A percentile compares a stretch with the other conserved stretches of the same genome.
phyloP scores from a whole-genome alignment of 306 rosid species.

The Sicyos edulis region DNA sequence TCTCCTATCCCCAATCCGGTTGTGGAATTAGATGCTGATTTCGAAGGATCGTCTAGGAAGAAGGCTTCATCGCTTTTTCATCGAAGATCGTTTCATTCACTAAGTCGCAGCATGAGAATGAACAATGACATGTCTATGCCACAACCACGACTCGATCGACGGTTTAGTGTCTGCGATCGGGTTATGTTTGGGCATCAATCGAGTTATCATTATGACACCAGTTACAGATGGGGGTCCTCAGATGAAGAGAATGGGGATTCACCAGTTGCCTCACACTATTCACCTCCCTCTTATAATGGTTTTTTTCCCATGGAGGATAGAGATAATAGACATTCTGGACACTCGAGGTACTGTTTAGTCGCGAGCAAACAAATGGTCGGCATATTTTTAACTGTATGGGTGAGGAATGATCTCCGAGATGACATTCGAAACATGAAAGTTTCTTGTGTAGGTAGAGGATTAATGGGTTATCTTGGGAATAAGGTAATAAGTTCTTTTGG shows the following conservation, averaged over 20 bases:
- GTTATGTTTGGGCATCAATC: constrained; percentile 61
- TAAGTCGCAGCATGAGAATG: constrained; percentile 94
- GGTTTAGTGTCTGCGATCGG: constrained; percentile 81
- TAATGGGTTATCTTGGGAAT: constrained; percentile 99
- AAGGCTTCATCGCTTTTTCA: constrained; percentile 78
- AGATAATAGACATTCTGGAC: constrained; percentile 60
- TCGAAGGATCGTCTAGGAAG: constrained; percentile 81
- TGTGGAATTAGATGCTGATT: constrained; percentile 76
- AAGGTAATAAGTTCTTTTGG: constrained; percentile 50
- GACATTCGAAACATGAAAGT: constrained; percentile 88
- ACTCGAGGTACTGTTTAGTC: constrained; percentile 81
- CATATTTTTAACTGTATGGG: constrained; percentile 86
- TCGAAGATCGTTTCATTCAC: constrained; percentile 84
- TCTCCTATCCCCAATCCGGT: constrained; percentile 88
- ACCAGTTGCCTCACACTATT: constrained; percentile 46
- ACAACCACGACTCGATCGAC: constrained; percentile 69
- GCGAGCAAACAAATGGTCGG: constrained; percentile 99
- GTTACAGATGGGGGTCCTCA: constrained; percentile 70
- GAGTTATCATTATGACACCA: constrained; percentile 67
- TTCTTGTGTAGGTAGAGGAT: constrained; percentile 97
- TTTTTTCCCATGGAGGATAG: constrained; percentile 53
- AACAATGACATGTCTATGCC: constrained; percentile 63
- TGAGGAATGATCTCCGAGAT: constrained; percentile 78
- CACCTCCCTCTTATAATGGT: constrained; percentile 57
- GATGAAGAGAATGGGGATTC: constrained; percentile 88